A percentile compares a stretch with the other conserved stretches of the same genome.
phyloP scores from a whole-genome alignment of 352 stramenopile genomes.

The Pilasporangium apinafurcum region DNA sequence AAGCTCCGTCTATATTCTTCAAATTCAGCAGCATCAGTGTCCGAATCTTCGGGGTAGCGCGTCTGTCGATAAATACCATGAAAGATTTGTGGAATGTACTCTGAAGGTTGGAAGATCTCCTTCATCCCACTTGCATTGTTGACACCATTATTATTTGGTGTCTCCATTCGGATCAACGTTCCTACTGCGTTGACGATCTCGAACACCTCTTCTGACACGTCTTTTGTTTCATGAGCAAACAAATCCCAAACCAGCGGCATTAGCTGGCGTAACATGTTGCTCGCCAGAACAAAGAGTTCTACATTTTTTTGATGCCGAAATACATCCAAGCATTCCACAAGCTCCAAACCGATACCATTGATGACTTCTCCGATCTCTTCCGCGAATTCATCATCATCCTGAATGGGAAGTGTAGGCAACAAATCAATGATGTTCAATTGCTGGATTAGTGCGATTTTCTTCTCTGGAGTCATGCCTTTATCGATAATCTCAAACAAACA shows the following conservation, averaged over 20 bases:
- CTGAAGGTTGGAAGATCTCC: constrained; percentile 68
- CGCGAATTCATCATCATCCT: constrained; percentile 76
- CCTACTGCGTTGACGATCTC: constrained; percentile 79
- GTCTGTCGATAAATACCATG: constrained; percentile 82
- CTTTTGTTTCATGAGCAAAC: constrained; percentile 76
- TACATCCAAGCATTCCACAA: constrained; percentile 73
- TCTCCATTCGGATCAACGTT: constrained; percentile 59
- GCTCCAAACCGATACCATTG: constrained; percentile 72
- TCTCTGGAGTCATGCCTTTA: constrained; percentile 82
- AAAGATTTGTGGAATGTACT: constrained; percentile 73
- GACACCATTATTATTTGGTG: constrained; percentile 9
- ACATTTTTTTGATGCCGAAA: constrained; percentile 56
- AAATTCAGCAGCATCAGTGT: constrained; percentile 79
- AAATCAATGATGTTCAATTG: constrained; percentile 66
- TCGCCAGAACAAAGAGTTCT: constrained; percentile 43
- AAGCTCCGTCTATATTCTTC: constrained; percentile 78
- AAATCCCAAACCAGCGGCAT: constrained; percentile 82
- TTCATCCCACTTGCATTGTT: constrained; percentile 11
- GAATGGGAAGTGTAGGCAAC: constrained; percentile 45
- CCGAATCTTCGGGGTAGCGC: constrained; percentile 61
- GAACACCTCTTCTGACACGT: constrained; percentile 84
- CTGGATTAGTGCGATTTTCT: constrained; percentile 74
- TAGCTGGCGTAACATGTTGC: constrained; percentile 49
- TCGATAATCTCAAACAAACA: constrained; percentile 84
- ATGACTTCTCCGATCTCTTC: constrained; percentile 81